Conservation (phyloP, 768 basidiomycete genomes). For the Kwoniella newhampshirensis region DNA sequence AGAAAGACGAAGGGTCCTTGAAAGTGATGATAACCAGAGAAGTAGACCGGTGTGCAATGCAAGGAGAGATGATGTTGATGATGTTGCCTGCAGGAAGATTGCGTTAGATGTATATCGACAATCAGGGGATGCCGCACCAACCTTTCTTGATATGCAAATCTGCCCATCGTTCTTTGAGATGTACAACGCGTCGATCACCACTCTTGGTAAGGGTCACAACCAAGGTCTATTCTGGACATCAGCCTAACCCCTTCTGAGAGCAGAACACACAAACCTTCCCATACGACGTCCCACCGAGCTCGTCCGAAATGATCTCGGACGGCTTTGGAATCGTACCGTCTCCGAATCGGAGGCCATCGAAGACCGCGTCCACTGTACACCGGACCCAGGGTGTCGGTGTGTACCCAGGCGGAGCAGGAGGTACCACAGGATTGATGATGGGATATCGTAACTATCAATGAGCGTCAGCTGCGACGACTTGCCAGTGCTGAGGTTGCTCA, state of each 20-base stretch:
- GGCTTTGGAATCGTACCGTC: slow-evolving; percentile 22
- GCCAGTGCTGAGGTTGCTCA: neutral
- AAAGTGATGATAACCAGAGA: slow-evolving; percentile 59
- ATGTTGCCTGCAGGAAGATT: slow-evolving; percentile 63
- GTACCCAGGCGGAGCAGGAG: slow-evolving; percentile 29
- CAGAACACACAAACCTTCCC: slow-evolving; percentile 32
- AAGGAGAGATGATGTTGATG: slow-evolving; percentile 63
- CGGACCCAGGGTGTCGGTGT: slow-evolving; percentile 42
- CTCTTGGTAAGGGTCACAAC: slow-evolving; percentile 57
- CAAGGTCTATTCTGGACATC: slow-evolving; percentile 57
- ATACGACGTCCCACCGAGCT: neutral
- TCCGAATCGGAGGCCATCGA: slow-evolving; percentile 22
- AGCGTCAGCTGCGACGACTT: slow-evolving; percentile 5
- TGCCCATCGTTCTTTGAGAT: slow-evolving; percentile 77
- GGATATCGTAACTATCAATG: slow-evolving; percentile 29
- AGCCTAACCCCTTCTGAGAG: neutral
- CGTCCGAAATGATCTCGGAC: slow-evolving; percentile 2
- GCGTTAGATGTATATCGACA: neutral
- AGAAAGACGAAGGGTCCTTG: slow-evolving; percentile 59
- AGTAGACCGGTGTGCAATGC: slow-evolving; percentile 57
- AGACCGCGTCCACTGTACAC: slow-evolving; percentile 32
- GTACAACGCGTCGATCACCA: slow-evolving; percentile 57
- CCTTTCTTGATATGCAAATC: slow-evolving; percentile 64
- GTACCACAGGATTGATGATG: slow-evolving; percentile 38
- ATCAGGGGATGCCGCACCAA: slow-evolving; percentile 50